Evolutionary conservation across 2,329 filamentous ascomycete species (phyloP), one percentile per base, ranked within the genome.

Genomic region (Lomentospora prolificans): DNA sequence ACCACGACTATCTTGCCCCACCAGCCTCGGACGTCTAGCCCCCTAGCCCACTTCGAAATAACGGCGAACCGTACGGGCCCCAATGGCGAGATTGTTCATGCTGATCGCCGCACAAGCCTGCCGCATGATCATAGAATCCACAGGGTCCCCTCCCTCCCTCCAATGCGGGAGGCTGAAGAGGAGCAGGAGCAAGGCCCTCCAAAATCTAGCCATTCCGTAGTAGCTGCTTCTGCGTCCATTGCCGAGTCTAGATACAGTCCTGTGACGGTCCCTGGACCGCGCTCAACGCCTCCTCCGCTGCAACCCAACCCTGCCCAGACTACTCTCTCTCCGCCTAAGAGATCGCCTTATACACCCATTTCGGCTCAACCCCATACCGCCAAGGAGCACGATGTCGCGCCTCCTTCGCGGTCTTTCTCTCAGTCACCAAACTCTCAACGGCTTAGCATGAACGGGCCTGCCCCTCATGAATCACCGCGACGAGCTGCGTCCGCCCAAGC

Each of bases 1-100:
- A 67, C 74, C 7, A 72, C 76, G 25, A 70, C 78, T 12, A 66
- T 74, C 36, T 69, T 84, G 41, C 71, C 80, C 50, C 81, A 85
- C 62, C 76, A 82, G 59, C 82, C 83, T 7, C 73, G 83, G 59
- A 86, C 83, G 1, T 86, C 82, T 1, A 86, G 83, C 60, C 83
- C 83, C 0, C 66, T 86, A 57, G 82, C 82, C 4, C 81, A 86
- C 61, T 85, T 83, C 57, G 82, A 85, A 64, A 72, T 75, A 9
- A 74, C 72, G 6, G 71, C 72, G 55, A 72, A 74, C 30, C 69
- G 70, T 50, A 58, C 68, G 6, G 65, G 66, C 58, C 39, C 62
- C 5, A 71, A 72, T 56, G 67, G 66, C 4, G 77, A 80, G n/a
- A 60, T 60, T 14, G 59, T 65, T n/a, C 64, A 71, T 36, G 61